These are phyloP conservation scores for Blastobotrys petasosporus DNA, from an alignment of 1,139 yeast species.

Conservation along the genomic window DNA sequence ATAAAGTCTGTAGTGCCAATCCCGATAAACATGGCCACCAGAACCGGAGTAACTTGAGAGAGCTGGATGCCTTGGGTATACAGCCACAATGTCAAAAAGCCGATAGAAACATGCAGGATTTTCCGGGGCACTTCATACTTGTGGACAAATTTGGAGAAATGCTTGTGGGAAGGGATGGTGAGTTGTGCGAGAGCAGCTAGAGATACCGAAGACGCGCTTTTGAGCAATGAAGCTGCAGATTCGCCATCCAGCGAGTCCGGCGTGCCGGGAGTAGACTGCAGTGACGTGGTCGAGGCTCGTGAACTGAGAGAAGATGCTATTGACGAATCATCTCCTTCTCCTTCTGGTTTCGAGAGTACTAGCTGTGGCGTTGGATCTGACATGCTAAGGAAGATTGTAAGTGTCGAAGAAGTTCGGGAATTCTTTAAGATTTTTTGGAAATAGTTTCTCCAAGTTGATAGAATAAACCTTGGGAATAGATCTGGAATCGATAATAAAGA, in stretches of 20 bases:
- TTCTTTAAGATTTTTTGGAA: too few relatives aligned
- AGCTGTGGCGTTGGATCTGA: too few relatives aligned
- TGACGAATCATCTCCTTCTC: too few relatives aligned
- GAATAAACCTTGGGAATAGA: too few relatives aligned
- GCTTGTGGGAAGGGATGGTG: conserved; percentile 31
- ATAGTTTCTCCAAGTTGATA: too few relatives aligned
- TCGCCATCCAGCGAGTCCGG: too few relatives aligned
- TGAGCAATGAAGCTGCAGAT: not conserved
- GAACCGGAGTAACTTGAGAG: conserved; percentile 47
- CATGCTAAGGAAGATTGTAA: too few relatives aligned
- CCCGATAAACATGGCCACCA: conserved; percentile 47
- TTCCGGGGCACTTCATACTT: conserved; percentile 90
- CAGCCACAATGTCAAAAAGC: conserved; percentile 66
- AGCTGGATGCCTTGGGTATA: conserved; percentile 59
- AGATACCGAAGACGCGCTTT: conserved; percentile 13
- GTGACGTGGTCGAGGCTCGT: too few relatives aligned
- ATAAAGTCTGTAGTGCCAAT: conserved; percentile 62
- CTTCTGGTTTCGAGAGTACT: too few relatives aligned
- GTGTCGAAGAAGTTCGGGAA: not conserved
- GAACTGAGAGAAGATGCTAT: too few relatives aligned
- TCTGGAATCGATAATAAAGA: too few relatives aligned
- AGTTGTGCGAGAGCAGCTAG: conserved; percentile 7
- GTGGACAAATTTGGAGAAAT: conserved; percentile 49
- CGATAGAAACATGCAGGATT: conserved; percentile 80
- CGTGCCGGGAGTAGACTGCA: too few relatives aligned